Percentiles rank a stretch among this genome's conserved stretches.
These are phyloP conservation scores for Drosera capensis DNA, from an alignment of 148 eudicot genomes.

Conservation along the genomic window DNA sequence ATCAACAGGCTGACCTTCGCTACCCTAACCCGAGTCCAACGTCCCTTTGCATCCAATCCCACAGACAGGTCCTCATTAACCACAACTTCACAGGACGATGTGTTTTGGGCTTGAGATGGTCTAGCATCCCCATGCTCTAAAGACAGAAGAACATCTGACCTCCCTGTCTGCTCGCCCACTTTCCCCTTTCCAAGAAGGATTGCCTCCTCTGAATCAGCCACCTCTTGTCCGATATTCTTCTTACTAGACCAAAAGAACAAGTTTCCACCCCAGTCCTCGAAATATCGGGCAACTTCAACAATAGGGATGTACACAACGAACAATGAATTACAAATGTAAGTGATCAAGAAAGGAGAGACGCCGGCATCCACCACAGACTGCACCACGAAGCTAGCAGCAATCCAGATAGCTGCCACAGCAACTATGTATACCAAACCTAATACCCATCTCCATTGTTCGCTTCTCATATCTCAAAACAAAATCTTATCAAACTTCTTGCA, in stretches of 20 bases:
- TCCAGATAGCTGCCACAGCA: constrained; percentile 85
- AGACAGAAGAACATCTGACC: constrained; percentile 5
- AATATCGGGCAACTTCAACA: constrained; percentile 47
- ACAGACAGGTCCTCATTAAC: constrained; percentile 9
- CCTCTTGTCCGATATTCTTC: constrained; percentile 14
- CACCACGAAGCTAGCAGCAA: constrained; percentile 94
- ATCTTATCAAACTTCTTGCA: no score
- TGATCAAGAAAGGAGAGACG: constrained; percentile 80
- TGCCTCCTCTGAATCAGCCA: constrained; percentile 35
- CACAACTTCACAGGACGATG: neutral
- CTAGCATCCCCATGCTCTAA: constrained; percentile 9
- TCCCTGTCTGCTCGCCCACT: constrained; percentile 11
- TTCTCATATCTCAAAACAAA: constrained; percentile 32
- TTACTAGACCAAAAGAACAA: constrained; percentile 41
- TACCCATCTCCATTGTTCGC: constrained; percentile 58
- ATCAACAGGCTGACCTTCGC: constrained; percentile 81
- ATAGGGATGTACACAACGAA: constrained; percentile 70
- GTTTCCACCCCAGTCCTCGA: constrained; percentile 51
- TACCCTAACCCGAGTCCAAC: constrained; percentile 82
- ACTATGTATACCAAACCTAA: constrained; percentile 72
- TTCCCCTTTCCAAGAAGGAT: constrained; percentile 35
- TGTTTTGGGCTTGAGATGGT: no score
- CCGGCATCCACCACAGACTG: constrained; percentile 90
- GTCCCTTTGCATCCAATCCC: constrained; percentile 66
- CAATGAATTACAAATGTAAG: constrained; percentile 89